Base-by-base conservation (phyloP, 371 early-diverging fungal species). In the Cokeromyces recurvatus region DNA sequence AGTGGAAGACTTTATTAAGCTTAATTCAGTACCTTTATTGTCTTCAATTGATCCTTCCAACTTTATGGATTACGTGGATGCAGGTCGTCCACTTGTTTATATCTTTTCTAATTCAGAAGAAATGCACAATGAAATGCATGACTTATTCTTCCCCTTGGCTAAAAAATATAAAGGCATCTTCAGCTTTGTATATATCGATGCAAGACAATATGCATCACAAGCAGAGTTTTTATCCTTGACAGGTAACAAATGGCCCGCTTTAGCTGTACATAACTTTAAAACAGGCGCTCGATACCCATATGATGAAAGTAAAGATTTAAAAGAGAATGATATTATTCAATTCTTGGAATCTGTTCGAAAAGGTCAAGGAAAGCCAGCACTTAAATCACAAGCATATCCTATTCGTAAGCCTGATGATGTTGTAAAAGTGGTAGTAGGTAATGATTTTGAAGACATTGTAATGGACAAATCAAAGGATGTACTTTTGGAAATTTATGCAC, bases 71-170 rank as follows among this genome's bases (percentile, higher is more conserved):
- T 94, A 92, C 71, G 85, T 86, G 45, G 76, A 83, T 53, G 56
- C 84, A 19, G 88, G 85, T 29, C 60, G 87, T 12, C 95, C 96
- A 16, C 62, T 95, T 22, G 92, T 74, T 25, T 95, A 86, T 67
- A 49, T 87, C 51, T 95, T 95, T 78, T 78, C 72, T 51, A 74
- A 77, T 29, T 61, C 48, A 42, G 70, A 64, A 4, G 88, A 82
- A 32, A 68, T 81, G 51, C 71, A 79, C 46, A 50, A 67, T 35
- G 32, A 62, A 12, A 57, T 74, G 38, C 72, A 78, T 35, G 11
- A 53, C 16, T 59, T 67, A 38, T 47, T 90, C 27, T 74, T 81
- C 44, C 58, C 71, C 5, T 48, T 92, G 14, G 93, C 94, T 46
- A 77, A 86, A 64, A 66, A 82, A 54, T 70, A 66, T 68, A 84